Evolutionary conservation across 345 rosid species (phyloP).

Genomic region (Pistacia vera): DNA sequence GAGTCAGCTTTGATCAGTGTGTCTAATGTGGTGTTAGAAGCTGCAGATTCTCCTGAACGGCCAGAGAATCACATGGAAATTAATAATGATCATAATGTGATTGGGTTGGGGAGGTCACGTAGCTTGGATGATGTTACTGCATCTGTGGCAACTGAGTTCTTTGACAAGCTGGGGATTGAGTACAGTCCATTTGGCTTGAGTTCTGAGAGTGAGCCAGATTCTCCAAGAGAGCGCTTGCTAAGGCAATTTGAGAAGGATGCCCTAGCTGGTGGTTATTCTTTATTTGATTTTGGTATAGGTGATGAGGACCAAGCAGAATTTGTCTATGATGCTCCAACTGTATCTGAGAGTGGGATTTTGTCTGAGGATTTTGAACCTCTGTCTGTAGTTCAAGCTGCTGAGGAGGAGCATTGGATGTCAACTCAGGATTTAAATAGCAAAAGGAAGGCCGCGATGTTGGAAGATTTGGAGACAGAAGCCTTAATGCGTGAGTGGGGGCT

Average conservation of each 20-base stretch:
- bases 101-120: constrained; percentile 38
- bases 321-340: constrained; percentile 34
- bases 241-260: constrained; percentile 89
- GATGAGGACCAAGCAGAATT: constrained; percentile 47
- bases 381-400: constrained; percentile 55
- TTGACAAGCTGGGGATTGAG: constrained; percentile 80
- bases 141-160: constrained; percentile 77
- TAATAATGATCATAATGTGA: constrained; percentile 31
- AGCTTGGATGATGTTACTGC: constrained; percentile 61
- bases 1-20: constrained; percentile 68
- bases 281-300: constrained; percentile 57
- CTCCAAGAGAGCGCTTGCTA: constrained; percentile 87
- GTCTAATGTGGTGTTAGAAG: constrained; percentile 59
- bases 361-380: constrained; percentile 54
- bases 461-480: constrained; percentile 80
- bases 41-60: constrained; percentile 56
- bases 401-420: constrained; percentile 61
- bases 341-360: constrained; percentile 37
- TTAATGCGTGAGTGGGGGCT: constrained; percentile 94
- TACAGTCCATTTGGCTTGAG: constrained; percentile 70
- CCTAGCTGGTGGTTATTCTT: constrained; percentile 59
- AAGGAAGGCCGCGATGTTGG: constrained; percentile 68
- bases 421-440: constrained; percentile 41
- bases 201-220: constrained; percentile 88
- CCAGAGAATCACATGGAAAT: constrained; percentile 38